Percentiles rank a stretch among this genome's conserved stretches.
Evolutionary conservation across 768 basidiomycete species (phyloP).

Genomic region (Hortiboletus flavorubellus): DNA sequence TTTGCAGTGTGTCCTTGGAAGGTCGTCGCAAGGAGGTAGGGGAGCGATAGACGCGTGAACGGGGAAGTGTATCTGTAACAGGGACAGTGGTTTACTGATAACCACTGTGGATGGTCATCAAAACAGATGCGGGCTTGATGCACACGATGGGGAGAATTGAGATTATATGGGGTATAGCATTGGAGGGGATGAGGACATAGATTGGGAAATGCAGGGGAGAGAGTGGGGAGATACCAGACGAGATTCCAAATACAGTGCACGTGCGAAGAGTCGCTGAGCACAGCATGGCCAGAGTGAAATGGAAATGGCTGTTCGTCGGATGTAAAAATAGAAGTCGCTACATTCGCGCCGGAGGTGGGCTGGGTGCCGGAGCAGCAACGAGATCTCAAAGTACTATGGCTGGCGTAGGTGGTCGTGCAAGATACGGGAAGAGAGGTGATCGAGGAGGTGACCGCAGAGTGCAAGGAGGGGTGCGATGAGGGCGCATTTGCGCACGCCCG

Average conservation of each 20-base stretch:
- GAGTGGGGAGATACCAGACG: no score
- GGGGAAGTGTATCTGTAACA: not conserved
- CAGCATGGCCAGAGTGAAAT: no score
- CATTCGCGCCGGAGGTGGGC: no score
- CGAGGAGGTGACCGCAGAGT: not conserved
- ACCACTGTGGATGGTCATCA: slow-evolving; percentile 5
- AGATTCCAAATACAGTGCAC: no score
- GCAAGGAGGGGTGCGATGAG: slow-evolving; percentile 1
- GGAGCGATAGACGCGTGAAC: not conserved
- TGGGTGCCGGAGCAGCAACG: no score
- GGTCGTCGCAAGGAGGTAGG: not conserved
- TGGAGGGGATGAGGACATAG: not conserved
- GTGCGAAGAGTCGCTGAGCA: no score
- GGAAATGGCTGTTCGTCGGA: no score
- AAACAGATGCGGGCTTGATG: not conserved
- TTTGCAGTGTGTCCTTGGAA: slow-evolving; percentile 12
- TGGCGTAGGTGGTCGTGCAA: no score
- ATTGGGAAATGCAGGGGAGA: no score
- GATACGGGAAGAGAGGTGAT: not conserved
- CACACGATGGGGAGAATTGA: not conserved
- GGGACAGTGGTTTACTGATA: no score
- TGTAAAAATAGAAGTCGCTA: no score
- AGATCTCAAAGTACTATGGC: not conserved
- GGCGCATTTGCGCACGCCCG: slow-evolving; percentile 15
- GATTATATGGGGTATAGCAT: not conserved